A percentile compares a stretch with the other conserved stretches of the same genome.
Evolutionary conservation across 1,284 basidiomycete species (phyloP).

Genomic region (Anthracocystis walkeri): DNA sequence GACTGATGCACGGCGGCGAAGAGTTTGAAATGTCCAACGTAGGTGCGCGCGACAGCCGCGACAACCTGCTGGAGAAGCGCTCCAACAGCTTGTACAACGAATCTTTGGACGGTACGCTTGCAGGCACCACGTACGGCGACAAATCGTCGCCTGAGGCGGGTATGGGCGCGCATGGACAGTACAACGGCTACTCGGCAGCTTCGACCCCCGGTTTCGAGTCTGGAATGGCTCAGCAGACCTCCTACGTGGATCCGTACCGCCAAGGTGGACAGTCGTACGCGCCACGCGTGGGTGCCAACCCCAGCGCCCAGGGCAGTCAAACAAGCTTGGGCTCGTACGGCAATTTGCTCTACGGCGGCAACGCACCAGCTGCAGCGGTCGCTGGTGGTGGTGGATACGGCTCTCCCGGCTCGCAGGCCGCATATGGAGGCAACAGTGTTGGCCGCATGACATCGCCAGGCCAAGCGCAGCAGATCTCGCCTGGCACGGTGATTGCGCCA

Average conservation of each 20-base stretch:
- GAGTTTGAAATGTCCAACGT: constrained; percentile 61
- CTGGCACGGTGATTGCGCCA: constrained; percentile 37
- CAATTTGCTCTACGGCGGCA: constrained; percentile 43
- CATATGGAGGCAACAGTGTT: constrained; percentile 10
- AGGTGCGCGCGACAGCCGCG: constrained; percentile 50
- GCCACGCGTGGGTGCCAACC: constrained; percentile 28
- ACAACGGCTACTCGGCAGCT: constrained; percentile 22
- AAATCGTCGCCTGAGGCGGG: constrained; percentile 42
- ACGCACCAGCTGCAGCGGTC: constrained; percentile 6
- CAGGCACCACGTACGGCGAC: constrained; percentile 36
- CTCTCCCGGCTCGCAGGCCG: constrained; percentile 17
- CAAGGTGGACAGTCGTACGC: constrained; percentile 22
- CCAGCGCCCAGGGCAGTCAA: constrained; percentile 40
- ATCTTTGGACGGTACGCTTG: constrained; percentile 42
- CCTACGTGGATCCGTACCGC: constrained; percentile 40
- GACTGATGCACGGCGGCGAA: constrained; percentile 37
- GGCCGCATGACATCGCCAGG: constrained; percentile 18
- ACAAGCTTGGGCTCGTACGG: constrained; percentile 50
- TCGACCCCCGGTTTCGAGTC: constrained; percentile 26
- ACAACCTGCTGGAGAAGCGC: constrained; percentile 62
- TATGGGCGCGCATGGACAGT: constrained; percentile 20
- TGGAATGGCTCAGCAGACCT: constrained; percentile 25
- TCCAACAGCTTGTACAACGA: constrained; percentile 48
- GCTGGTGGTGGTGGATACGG: constrained; percentile 16
- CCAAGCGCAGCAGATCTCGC: constrained; percentile 40